A percentile compares a stretch with the other conserved stretches of the same genome.
Conservation (phyloP, 2,329 filamentous ascomycete species). For the Lasiodiplodia citricola region DNA sequence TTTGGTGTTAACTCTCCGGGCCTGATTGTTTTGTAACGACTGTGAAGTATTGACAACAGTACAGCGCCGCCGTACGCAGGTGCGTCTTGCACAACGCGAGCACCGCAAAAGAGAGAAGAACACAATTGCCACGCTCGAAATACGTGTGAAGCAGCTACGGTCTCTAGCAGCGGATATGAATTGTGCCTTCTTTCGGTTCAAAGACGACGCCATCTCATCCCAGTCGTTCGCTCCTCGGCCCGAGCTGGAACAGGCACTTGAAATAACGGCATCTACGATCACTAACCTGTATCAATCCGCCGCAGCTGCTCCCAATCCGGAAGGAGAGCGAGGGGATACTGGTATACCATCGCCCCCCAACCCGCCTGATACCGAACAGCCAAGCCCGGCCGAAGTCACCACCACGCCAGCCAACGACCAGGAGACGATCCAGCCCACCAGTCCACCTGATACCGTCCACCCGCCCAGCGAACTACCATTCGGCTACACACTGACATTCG, state of each 20-base stretch:
- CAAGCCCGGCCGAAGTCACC: too few relatives aligned
- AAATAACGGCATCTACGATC: background rate
- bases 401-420: too few relatives aligned
- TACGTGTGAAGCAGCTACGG: constrained; percentile 71
- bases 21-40: background rate
- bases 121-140: constrained; percentile 75
- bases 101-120: constrained; percentile 86
- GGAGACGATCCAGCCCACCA: too few relatives aligned
- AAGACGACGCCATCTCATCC: constrained; percentile 36
- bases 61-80: constrained; percentile 84
- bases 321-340: background rate
- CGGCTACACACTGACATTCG: too few relatives aligned
- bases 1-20: background rate
- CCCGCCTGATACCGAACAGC: background rate
- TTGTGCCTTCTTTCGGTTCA: constrained; percentile 69
- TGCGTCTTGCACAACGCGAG: constrained; percentile 82
- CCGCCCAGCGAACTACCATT: too few relatives aligned
- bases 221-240: background rate
- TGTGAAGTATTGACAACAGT: background rate
- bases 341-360: background rate
- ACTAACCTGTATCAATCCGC: background rate
- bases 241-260: background rate
- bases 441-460: too few relatives aligned
- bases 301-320: background rate
- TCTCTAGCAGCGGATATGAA: constrained; percentile 75